phyloP scores from a whole-genome alignment of 176 grass and related monocot species.

The Tillandsia leiboldiana region DNA sequence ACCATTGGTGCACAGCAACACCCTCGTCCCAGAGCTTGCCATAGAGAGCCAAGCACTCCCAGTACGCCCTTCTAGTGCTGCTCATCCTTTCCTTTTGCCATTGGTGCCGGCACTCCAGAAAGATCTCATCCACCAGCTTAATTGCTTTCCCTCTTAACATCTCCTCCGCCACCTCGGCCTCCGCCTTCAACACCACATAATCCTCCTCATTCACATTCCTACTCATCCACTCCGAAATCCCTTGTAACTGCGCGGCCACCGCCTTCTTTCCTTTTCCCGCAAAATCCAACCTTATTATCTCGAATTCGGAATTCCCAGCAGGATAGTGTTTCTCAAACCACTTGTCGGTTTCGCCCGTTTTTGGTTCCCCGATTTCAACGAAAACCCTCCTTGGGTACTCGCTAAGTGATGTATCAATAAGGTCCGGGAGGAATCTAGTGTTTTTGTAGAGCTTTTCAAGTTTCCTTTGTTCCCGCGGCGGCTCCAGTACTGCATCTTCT shows the following conservation, averaged over 20 bases:
- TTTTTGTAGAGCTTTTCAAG: neutral
- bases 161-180: conserved; percentile 9
- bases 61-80: conserved; percentile 15
- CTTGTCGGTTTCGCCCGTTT: conserved; percentile 1
- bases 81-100: conserved; percentile 1
- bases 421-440: conserved; percentile 20
- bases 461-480: neutral
- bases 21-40: conserved; percentile 28
- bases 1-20: conserved; percentile 31
- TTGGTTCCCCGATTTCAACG: conserved; percentile 10
- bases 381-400: conserved; percentile 19
- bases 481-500: conserved; percentile 11
- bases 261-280: neutral
- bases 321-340: conserved; percentile 27
- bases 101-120: conserved; percentile 4
- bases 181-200: conserved; percentile 34
- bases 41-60: conserved; percentile 34
- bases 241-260: neutral
- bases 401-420: conserved; percentile 9
- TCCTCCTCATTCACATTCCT: conserved; percentile 26
- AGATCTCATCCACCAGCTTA: conserved; percentile 10
- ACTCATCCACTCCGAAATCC: conserved; percentile 23
- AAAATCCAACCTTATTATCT: conserved; percentile 21
- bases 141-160: neutral
- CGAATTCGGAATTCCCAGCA: conserved; percentile 14